These are phyloP conservation scores for Diaporthe eres DNA, from an alignment of 2,329 filamentous ascomycete genomes.

Conservation along the genomic window DNA sequence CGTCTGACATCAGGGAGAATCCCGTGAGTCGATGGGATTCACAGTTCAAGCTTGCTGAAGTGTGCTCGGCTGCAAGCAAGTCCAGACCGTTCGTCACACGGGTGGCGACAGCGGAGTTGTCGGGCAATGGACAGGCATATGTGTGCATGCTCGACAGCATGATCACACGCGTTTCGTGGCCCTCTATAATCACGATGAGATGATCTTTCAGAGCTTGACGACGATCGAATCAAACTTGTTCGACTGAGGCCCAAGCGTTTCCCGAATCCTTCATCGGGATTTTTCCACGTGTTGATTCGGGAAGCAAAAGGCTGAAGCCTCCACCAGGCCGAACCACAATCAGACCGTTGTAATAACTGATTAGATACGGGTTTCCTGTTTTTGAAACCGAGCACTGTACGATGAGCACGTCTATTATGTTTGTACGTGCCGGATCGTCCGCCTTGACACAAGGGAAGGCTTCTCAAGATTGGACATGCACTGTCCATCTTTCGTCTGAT, in stretches of 20 bases:
- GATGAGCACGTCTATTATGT: background rate
- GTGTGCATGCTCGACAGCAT: constrained; percentile 10
- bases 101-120: constrained; percentile 23
- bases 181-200: constrained; percentile 10
- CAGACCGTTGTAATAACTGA: constrained; percentile 7
- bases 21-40: constrained; percentile 3
- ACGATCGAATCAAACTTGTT: constrained; percentile 10
- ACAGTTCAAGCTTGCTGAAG: constrained; percentile 7
- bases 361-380: background rate
- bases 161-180: background rate
- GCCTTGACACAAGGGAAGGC: background rate
- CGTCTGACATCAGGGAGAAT: constrained; percentile 18
- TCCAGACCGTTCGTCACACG: constrained; percentile 23
- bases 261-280: constrained; percentile 21
- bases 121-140: background rate
- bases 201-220: background rate
- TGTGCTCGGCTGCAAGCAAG: constrained; percentile 6
- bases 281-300: constrained; percentile 26
- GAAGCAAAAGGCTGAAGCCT: constrained; percentile 7
- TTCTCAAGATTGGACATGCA: background rate
- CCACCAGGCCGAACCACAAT: constrained; percentile 14
- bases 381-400: constrained; percentile 6
- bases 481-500: constrained; percentile 34
- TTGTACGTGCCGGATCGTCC: constrained; percentile 9
- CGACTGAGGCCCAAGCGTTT: background rate